Base-by-base conservation (phyloP, 805 yeast species). In the Pichia californica region DNA sequence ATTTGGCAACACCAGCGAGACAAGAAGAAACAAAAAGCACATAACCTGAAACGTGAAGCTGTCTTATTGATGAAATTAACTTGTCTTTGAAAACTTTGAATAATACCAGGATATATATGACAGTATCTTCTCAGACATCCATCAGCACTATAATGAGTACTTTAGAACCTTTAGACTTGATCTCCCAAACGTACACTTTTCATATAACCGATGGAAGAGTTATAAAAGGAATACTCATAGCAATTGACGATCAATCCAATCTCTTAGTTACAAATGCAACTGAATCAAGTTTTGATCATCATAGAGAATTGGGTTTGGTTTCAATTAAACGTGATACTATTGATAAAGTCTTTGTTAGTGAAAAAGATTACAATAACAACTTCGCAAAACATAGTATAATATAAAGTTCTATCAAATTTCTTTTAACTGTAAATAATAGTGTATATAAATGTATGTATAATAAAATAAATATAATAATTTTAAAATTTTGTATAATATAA, bases 241-340 rank as follows among this genome's bases (percentile, higher is more conserved):
- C 76, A 1, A 53, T 68, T 4, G 77, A 72, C 49, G 70, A 71
- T 27, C 69, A 68, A 43, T 56, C 66, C 16, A 72, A 71, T 43
- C 40, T 71, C 6, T 53, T 72, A 16, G 47, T 71, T 19, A 65
- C 73, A 31, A 63, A 66, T 43, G 71, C 65, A 9, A 48, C 46
- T 11, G 77, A 71, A 26, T 32, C 39, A 1, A 47, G 46, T 14
- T 53, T 49, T 13, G 36, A 39, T 11, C 35, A 36, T 20, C 34
- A 36, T 9, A 61, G 82, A 48, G 67, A 66, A 36, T 52, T 76
- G 32, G 82, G 81, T 0, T 55, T 76, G 9, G 78, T 77, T n/a
- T 74, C 81, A 50, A 68, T 77, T 3, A 80, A 79, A 1, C 59
- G 64, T 40, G 49, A 51, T 1, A 61, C 75, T 4, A 68, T 76